A percentile compares a stretch with the other conserved stretches of the same genome.
Evolutionary conservation across 2,329 filamentous ascomycete genomes (phyloP).

Genomic region (Colletotrichum theobromicola): DNA sequence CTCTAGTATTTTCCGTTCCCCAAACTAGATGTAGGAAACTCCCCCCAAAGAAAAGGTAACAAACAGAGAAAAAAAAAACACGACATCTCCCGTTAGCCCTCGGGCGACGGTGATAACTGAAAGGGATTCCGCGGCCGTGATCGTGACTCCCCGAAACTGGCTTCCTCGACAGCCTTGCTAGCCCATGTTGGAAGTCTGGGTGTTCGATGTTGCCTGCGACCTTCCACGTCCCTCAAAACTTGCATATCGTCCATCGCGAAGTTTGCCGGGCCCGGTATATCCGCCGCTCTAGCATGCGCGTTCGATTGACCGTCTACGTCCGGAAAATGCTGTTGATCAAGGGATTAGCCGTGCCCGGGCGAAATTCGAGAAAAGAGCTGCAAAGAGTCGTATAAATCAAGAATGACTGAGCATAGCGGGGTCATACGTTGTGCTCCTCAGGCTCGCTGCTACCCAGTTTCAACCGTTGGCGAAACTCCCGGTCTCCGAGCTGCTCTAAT

Average conservation of each 20-base stretch:
- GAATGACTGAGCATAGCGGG: background rate
- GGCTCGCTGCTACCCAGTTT: conserved; percentile 16
- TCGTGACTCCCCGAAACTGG: background rate
- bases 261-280: background rate
- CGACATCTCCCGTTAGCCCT: background rate
- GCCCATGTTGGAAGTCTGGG: conserved; percentile 36
- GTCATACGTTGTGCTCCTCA: conserved; percentile 38
- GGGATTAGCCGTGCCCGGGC: background rate
- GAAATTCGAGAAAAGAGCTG: background rate
- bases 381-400: background rate
- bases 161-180: conserved; percentile 28
- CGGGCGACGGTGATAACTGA: background rate
- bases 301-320: background rate
- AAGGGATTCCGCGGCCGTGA: background rate
- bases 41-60: background rate
- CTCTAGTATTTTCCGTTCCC: background rate
- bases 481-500: conserved; percentile 29
- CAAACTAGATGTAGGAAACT: background rate
- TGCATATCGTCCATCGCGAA: conserved; percentile 19
- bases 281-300: background rate
- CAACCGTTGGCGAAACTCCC: conserved; percentile 29
- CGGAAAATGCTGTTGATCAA: background rate
- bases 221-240: conserved; percentile 37
- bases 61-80: background rate
- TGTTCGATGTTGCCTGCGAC: conserved; percentile 12